Conservation (phyloP, 192 early-diverging fungal species). For the Linnemannia elongata region DNA sequence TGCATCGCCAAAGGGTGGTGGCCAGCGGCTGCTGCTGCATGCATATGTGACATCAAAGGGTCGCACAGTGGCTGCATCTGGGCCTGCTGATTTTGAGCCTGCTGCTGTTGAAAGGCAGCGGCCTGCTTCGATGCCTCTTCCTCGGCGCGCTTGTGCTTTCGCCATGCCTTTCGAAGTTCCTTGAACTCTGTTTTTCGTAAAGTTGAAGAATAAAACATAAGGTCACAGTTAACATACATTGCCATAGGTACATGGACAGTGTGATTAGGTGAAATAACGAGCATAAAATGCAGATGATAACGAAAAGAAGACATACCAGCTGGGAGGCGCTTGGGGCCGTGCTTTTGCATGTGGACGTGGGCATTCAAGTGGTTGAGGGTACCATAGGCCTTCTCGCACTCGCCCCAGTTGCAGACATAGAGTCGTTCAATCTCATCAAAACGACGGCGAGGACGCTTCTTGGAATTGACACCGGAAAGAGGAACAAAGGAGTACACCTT, state of each 20-base stretch:
- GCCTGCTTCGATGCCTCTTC: conserved; percentile 56
- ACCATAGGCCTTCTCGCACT: conserved; percentile 73
- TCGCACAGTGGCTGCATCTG: conserved; percentile 32
- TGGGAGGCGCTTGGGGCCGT: conserved; percentile 71
- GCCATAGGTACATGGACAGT: neutral
- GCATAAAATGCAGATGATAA: neutral
- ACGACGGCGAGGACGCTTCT: conserved; percentile 69
- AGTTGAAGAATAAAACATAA: neutral
- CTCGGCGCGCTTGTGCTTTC: conserved; percentile 68
- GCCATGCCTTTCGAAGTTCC: conserved; percentile 71
- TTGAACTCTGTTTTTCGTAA: conserved; percentile 65
- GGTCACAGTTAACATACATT: neutral
- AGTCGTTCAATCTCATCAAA: conserved; percentile 78
- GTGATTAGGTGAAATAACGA: neutral
- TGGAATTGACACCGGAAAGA: conserved; percentile 67
- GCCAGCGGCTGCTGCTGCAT: conserved; percentile 5
- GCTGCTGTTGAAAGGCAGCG: conserved; percentile 39
- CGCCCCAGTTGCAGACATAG: conserved; percentile 71
- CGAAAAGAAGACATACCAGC: conserved; percentile 47
- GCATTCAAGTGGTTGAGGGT: conserved; percentile 78
- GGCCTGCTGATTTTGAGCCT: conserved; percentile 27
- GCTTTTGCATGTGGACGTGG: conserved; percentile 77
- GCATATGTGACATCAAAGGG: conserved; percentile 39
- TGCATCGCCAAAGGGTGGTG: conserved; percentile 35
- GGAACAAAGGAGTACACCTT: conserved; percentile 70